Evolutionary conservation across 805 yeast genomes (phyloP), one percentile per base, ranked within the genome.

Genomic region (Saccharomycopsis synnaedendra): DNA sequence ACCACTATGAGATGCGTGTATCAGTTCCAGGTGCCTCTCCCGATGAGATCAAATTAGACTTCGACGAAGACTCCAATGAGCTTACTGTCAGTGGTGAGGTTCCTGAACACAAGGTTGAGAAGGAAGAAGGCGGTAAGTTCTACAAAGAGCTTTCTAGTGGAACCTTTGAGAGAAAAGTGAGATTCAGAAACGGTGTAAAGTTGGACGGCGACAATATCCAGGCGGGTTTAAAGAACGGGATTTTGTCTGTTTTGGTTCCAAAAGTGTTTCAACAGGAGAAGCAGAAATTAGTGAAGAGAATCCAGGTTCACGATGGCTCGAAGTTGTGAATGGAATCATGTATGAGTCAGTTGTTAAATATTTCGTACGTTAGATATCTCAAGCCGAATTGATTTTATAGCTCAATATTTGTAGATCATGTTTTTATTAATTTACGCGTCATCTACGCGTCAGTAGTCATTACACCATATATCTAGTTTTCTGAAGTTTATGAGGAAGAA

Each of bases 11-110:
- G 33, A 53, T 67, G 37, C 58, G 58, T 27, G 60, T 64, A 4
- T 60, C 69, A 3, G 52, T 66, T 43, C 65, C 70, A 9, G 70
- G 70, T 29, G 68, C 67, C 29, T 27, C 49, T 6, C 43, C 60
- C 7, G 59, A 57, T 47, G 62, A 64, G n/a, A 53, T 61, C 52
- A 55, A 58, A 4, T 59, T 64, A 47, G 68, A 64, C 51, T 67
- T 57, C 54, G 61, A 66, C 56, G 59, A 64, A 51, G 60, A 62
- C 40, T 57, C 61, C 10, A 62, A 62, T 44, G 63, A 62, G 50
- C 53, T 67, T 47, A 53, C 56, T 8, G 52, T 67, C 46, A 58
- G 63, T 47, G 71, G 71, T 39, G 45, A 42, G 3, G 41, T 45
- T 35, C 41, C 33, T 43, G 41, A 49, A 38, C 6, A 11, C 10